Base-by-base conservation (phyloP, 2,329 filamentous ascomycete genomes). In the Catunica adiposa region DNA sequence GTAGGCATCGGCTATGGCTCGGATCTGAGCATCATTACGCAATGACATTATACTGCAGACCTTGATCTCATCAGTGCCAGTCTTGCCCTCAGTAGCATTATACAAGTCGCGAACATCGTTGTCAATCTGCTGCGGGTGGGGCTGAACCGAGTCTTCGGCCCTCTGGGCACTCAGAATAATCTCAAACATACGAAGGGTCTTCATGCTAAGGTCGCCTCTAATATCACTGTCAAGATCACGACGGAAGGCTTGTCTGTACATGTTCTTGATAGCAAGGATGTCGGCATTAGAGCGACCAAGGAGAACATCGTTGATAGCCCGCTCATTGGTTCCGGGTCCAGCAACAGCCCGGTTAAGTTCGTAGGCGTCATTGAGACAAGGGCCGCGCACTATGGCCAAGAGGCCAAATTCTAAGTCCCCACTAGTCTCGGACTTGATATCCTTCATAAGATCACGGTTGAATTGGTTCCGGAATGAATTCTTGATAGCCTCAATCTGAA, bases 261-360 rank as follows among this genome's bases (percentile, higher is more conserved):
- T 77, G 50, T 73, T 68, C 70, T 94, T 94, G 73, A 98, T 96
- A 40, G 86, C 87, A 55, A 79, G 76, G 40, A 98, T 73, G 63
- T 97, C 90, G 34, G 89, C 88, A 64, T 97, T 97, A 37, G 82
- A 85, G 37, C 90, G 79, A 7, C 82, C 77, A 3, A 96, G 77
- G 1, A 97, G 75, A 4, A 95, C 77, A 62, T 97, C 90, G 66
- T 95, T 92, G 52, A 98, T 74, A 1, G 92, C 74, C 55, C 73
- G 72, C 65, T 97, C 90, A 63, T 94, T 94, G 0, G 90, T 97
- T 6, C 92, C 92, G 0, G 80, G 66, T 0, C 90, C 89, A 51
- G 80, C 74, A 71, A 95, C 81, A 1, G 88, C 83, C 1, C 83
- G 74, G 63, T 82, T 74, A 7, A 92, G 70, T 54, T 80, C 76